Evolutionary conservation across 2,329 filamentous ascomycete species (phyloP), one percentile per base, ranked within the genome.

Genomic region (Aureobasidium subglaciale): DNA sequence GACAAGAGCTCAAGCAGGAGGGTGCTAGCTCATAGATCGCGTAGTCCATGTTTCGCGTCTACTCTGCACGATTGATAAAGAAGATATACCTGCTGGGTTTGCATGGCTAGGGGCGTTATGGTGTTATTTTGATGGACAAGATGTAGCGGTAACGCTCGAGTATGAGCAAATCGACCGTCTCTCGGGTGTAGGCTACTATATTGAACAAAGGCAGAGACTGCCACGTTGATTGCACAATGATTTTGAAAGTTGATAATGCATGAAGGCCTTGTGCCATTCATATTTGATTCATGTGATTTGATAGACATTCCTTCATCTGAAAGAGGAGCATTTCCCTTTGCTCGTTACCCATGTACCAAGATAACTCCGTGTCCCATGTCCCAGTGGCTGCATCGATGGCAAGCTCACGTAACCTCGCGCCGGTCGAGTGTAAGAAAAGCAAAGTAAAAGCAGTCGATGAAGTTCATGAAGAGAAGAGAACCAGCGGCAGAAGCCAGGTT

Each of bases 91-190:
- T 20, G 35, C 15, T 45, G 29, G 41, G 20, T 29, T 52, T 53
- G 55, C 46, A 57, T 57, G 49, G 46, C 46, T 53, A 46, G 18
- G 53, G 55, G 55, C 45, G 55, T 57, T 57, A 20, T 45, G 46
- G 55, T 15, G 16, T 25, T 45, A n/a, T 24, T 41, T 30, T 29
- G 11, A 52, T 15, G 32, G 11, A n/a, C 24, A 3, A 53, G 24
- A 53, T 37, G 35, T 5, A 29, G 48, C 27, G 24, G 10, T 20
- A 22, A 25, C 2, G 30, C 45, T 49, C 32, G 25, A 6, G 16
- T n/a, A 22, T 4, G 27, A 46, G 25, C 9, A 34, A n/a, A 48
- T 27, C 29, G 30, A 48, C 20, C 27, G 18, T 15, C 20, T 37
- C 13, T 7, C 20, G 4, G 27, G 29, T 13, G n/a, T 37, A 15